A percentile compares a stretch with the other conserved stretches of the same genome.
Evolutionary conservation across 768 basidiomycete species (phyloP).

Genomic region (Rhodotorula paludigena): DNA sequence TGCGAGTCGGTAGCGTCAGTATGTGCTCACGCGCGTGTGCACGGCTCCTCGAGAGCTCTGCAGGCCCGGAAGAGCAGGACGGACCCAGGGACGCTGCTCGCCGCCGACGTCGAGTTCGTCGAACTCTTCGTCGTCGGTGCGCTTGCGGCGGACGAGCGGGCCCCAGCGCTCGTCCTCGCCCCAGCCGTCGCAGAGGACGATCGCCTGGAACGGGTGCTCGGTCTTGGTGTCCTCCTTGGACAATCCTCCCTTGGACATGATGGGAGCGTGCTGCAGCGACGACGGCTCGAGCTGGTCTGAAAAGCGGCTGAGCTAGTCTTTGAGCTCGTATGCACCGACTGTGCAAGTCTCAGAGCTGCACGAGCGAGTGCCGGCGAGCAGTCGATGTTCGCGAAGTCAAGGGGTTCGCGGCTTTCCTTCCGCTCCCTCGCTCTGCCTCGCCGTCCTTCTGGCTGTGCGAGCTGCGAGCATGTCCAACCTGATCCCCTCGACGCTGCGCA

Average conservation of each 20-base stretch:
- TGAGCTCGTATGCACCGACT: not conserved
- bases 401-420: not conserved
- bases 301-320: not conserved
- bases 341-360: not conserved
- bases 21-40: not conserved
- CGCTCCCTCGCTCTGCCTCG: not conserved
- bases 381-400: not conserved
- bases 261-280: not conserved
- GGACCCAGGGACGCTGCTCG: slow-evolving; percentile 70
- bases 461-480: not conserved
- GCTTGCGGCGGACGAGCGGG: slow-evolving; percentile 33
- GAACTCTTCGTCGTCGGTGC: slow-evolving; percentile 39
- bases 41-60: too few relatives aligned
- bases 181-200: slow-evolving; percentile 74
- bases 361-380: too few relatives aligned
- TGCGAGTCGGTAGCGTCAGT: slow-evolving; percentile 43
- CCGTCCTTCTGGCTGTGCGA: not conserved
- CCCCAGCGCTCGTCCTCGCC: slow-evolving; percentile 40
- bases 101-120: slow-evolving; percentile 52
- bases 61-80: slow-evolving; percentile 41
- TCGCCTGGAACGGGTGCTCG: slow-evolving; percentile 85
- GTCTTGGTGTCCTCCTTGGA: slow-evolving; percentile 55
- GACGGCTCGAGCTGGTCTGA: not conserved
- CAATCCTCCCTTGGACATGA: slow-evolving; percentile 26
- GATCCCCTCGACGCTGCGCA: not conserved